These are phyloP conservation scores for Phytophthora megakarya DNA, from an alignment of 352 stramenopile genomes.

Conservation along the genomic window DNA sequence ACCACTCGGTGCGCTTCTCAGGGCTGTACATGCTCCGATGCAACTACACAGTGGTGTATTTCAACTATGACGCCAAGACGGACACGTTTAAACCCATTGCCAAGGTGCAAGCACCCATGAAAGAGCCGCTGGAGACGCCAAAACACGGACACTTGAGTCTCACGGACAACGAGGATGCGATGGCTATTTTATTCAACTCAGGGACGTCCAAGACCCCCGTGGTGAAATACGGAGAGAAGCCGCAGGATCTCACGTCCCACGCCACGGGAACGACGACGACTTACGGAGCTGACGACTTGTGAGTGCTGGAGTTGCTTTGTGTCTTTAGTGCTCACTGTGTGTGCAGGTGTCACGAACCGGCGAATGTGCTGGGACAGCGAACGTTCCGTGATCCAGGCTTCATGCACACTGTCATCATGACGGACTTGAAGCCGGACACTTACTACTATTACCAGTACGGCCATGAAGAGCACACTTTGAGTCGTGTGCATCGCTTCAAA, in stretches of 20 bases:
- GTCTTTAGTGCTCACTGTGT: not conserved
- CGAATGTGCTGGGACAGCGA: conserved; percentile 44
- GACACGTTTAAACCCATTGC: conserved; percentile 34
- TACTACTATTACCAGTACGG: conserved; percentile 74
- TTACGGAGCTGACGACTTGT: conserved; percentile 64
- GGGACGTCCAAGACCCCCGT: conserved; percentile 49
- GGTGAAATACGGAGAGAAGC: conserved; percentile 46
- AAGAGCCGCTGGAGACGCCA: conserved; percentile 52
- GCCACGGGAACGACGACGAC: conserved; percentile 55
- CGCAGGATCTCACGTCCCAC: conserved; percentile 26
- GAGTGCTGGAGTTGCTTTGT: conserved; percentile 3
- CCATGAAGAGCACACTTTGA: conserved; percentile 57
- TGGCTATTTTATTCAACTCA: conserved; percentile 80
- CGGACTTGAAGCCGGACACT: conserved; percentile 39
- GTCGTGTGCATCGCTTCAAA: conserved; percentile 43
- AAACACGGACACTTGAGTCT: conserved; percentile 80
- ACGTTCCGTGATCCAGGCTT: conserved; percentile 63
- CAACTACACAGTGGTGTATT: conserved; percentile 70
- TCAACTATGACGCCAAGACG: conserved; percentile 36
- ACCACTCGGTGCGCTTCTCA: conserved; percentile 60
- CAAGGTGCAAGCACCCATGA: conserved; percentile 49
- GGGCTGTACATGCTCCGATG: conserved; percentile 77
- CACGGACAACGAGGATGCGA: conserved; percentile 51
- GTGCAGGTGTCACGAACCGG: conserved; percentile 61
- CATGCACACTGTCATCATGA: conserved; percentile 70